A percentile compares a stretch with the other conserved stretches of the same genome.
phyloP scores from a whole-genome alignment of 2,329 filamentous ascomycete genomes.

The Trichophyton schoenleinii region DNA sequence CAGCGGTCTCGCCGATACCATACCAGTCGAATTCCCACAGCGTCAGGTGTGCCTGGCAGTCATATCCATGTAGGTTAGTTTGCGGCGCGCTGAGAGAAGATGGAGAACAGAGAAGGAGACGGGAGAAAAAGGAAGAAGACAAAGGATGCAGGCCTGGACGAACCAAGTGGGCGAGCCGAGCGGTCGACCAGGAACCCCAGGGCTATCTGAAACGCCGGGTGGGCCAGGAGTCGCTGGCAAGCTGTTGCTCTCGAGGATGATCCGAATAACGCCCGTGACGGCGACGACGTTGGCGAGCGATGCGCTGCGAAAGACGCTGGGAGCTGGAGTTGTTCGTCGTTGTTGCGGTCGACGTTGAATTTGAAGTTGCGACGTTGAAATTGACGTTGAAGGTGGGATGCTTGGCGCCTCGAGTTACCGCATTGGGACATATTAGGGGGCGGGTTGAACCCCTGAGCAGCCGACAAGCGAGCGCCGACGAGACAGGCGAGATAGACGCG shows the following conservation, averaged over 20 bases:
- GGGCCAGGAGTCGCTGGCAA: not conserved
- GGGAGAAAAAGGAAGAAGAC: not conserved
- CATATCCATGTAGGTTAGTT: not conserved
- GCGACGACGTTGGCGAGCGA: not conserved
- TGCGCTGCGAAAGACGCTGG: not conserved
- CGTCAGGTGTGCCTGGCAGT: not conserved
- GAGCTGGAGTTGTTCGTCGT: not conserved
- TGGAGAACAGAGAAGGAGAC: not conserved
- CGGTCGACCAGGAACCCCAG: constrained; percentile 1
- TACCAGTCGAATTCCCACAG: not conserved
- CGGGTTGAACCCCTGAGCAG: not conserved
- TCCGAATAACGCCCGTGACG: not conserved
- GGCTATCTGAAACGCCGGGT: constrained; percentile 5
- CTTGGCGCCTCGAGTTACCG: not conserved
- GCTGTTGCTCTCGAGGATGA: not conserved
- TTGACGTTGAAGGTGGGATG: not conserved
- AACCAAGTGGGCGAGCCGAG: not conserved
- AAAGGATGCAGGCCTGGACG: not conserved
- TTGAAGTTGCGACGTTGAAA: not conserved
- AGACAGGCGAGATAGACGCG: not conserved
- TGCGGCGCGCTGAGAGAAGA: not conserved
- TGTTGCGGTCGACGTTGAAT: not conserved
- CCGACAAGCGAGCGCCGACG: too few species aligned
- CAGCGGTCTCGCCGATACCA: not conserved
- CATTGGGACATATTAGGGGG: not conserved